Conservation (phyloP, 2,329 filamentous ascomycete species). For the Lojkania enalia region DNA sequence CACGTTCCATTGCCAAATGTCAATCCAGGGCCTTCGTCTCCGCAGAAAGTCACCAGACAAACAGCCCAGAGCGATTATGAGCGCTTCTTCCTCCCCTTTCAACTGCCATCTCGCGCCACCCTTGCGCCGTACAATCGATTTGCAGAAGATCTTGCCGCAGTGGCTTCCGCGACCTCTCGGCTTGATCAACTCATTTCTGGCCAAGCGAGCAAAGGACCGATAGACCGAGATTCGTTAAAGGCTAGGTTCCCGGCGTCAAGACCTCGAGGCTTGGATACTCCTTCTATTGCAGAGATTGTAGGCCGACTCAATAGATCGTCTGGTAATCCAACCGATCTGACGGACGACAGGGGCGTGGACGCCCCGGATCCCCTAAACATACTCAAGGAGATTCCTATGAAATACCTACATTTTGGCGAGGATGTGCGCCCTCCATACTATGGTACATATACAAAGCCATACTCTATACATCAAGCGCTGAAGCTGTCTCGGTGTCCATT, state of each 20-base stretch:
- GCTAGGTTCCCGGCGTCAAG: conserved; percentile 18
- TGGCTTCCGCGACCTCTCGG: conserved; percentile 31
- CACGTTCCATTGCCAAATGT: conserved; percentile 22
- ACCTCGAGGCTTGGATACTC: conserved; percentile 21
- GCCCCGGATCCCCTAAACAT: conserved; percentile 43
- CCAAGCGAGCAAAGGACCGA: conserved; percentile 17
- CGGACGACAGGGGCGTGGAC: conserved; percentile 33
- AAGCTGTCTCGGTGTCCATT: conserved; percentile 58
- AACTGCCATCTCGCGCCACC: conserved; percentile 71
- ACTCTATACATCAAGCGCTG: conserved; percentile 49
- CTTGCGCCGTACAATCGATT: conserved; percentile 61
- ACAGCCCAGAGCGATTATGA: conserved; percentile 51
- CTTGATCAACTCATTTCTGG: conserved; percentile 30
- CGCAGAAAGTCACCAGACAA: conserved; percentile 36
- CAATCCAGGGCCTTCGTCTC: conserved; percentile 36
- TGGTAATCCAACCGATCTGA: conserved; percentile 49
- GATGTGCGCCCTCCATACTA: conserved; percentile 69
- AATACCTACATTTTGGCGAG: conserved; percentile 63
- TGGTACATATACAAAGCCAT: conserved; percentile 69
- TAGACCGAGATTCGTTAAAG: conserved; percentile 23
- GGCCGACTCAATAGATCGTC: conserved; percentile 50
- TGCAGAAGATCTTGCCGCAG: conserved; percentile 30
- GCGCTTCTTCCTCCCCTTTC: conserved; percentile 79
- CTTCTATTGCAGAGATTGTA: conserved; percentile 43
- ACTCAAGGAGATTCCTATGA: conserved; percentile 63